Conservation (phyloP, 352 stramenopile species). For the Pythium guiyangense region DNA sequence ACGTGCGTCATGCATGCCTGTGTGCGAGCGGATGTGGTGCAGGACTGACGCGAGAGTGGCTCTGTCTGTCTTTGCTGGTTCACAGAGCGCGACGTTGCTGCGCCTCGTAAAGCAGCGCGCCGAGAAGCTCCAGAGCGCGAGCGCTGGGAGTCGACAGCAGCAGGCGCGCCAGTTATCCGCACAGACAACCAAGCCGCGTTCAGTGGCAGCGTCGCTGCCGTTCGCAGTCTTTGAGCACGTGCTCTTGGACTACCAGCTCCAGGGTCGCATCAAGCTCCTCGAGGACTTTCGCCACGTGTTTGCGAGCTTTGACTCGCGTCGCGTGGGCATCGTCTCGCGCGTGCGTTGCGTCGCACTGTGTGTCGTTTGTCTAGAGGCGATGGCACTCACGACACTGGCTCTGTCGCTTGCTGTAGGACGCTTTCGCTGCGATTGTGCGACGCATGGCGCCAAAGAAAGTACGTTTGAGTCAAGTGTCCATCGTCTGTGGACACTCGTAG, state of each 20-base stretch:
- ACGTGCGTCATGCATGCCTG: slow-evolving; percentile 29
- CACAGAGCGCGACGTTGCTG: slow-evolving; percentile 39
- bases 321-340: slow-evolving; percentile 50
- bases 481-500: no score
- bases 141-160: slow-evolving; percentile 15
- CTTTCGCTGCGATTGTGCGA: slow-evolving; percentile 28
- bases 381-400: background rate
- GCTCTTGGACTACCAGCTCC: slow-evolving; percentile 67
- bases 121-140: slow-evolving; percentile 20
- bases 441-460: slow-evolving; percentile 39
- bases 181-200: background rate
- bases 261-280: slow-evolving; percentile 57
- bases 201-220: slow-evolving; percentile 16
- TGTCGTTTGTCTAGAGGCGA: background rate
- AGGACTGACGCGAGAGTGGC: background rate
- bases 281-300: slow-evolving; percentile 50
- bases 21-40: background rate
- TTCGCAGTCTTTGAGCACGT: slow-evolving; percentile 67
- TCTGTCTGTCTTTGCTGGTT: slow-evolving; percentile 1
- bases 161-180: background rate
- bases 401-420: slow-evolving; percentile 20
- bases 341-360: slow-evolving; percentile 9
- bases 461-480: slow-evolving; percentile 1
- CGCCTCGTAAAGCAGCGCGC: slow-evolving; percentile 39
- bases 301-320: slow-evolving; percentile 37